A percentile compares a stretch with the other conserved stretches of the same genome.
Evolutionary conservation across 768 basidiomycete species (phyloP).

Genomic region (Lactifluus subvellereus): DNA sequence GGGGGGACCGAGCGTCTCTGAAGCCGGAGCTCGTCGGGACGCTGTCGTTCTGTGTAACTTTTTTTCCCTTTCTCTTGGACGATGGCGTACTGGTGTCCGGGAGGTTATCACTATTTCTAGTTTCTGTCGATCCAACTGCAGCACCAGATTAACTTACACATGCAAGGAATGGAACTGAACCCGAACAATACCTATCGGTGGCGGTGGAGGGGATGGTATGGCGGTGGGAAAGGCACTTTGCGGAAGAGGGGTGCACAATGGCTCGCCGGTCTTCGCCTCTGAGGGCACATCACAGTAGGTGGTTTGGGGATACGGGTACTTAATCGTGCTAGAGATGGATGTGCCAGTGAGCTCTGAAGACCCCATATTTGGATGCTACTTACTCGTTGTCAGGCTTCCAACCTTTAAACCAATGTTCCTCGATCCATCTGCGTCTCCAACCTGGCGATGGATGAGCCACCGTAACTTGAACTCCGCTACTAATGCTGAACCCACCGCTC

Average conservation of each 20-base stretch:
- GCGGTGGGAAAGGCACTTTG: slow-evolving; percentile 27
- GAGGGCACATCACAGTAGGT: slow-evolving; percentile 36
- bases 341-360: background rate
- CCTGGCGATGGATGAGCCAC: slow-evolving; percentile 29
- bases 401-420: slow-evolving; percentile 39
- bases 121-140: slow-evolving; percentile 21
- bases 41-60: background rate
- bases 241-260: slow-evolving; percentile 41
- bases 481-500: slow-evolving; percentile 32
- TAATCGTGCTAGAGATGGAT: slow-evolving; percentile 27
- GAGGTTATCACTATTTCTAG: background rate
- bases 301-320: slow-evolving; percentile 37
- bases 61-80: background rate
- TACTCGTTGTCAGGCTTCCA: background rate
- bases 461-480: background rate
- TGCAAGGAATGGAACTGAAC: background rate
- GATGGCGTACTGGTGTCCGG: background rate
- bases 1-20: background rate
- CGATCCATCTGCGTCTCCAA: slow-evolving; percentile 41
- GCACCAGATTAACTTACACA: background rate
- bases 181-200: slow-evolving; percentile 32
- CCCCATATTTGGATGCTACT: background rate
- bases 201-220: slow-evolving; percentile 26
- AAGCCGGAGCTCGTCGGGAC: background rate
- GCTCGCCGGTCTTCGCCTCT: slow-evolving; percentile 35